Base-by-base conservation (phyloP, 495 filamentous ascomycete species). In the Hypoxylon fragiforme region DNA sequence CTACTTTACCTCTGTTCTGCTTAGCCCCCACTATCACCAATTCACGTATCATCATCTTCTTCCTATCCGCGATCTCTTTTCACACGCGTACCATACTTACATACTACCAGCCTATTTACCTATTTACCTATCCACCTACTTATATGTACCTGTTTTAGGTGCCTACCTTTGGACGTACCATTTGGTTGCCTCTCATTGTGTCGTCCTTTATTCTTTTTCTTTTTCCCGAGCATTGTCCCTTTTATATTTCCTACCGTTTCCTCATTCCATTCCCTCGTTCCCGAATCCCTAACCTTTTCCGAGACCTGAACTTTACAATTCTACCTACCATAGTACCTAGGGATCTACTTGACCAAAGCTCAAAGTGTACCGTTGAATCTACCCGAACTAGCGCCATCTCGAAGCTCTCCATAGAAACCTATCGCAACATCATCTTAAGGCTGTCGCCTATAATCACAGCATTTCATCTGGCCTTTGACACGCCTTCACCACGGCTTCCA, bases 1-100 rank as follows among this genome's bases (percentile, higher is more conserved):
- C 3, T 37, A 37, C 34, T 37, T 37, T 7, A 37, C 34, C 14
- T 35, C 31, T 31, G 20, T 19, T 19, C 15, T 42, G 22, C 28
- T 38, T 31, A 57, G 58, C 47, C 58, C 52, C 58, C 58, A 61
- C 57, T 50, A 57, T 32, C 40, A 42, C 32, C 54, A 54, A 53
- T 43, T 62, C 58, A 61, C 58, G 48, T 62, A 62, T 57, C 48
- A 49, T 36, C 48, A 46, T 34, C n/a, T 28, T 34, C n/a, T 28
- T 37, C 58, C 28, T 40, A 44, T 53, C 58, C 58, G 52, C 52
- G 52, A 57, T 56, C 18, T 61, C 55, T 51, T 62, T 62, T 51
- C 51, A 45, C 52, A 57, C 58, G 52, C 48, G 52, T 62, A 62
- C 39, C 52, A n/a, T n/a, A n/a, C n/a, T n/a, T n/a, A n/a, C n/a